Base-by-base conservation (phyloP, 163 green algal genomes). In the Scenedesmus sp. region DNA sequence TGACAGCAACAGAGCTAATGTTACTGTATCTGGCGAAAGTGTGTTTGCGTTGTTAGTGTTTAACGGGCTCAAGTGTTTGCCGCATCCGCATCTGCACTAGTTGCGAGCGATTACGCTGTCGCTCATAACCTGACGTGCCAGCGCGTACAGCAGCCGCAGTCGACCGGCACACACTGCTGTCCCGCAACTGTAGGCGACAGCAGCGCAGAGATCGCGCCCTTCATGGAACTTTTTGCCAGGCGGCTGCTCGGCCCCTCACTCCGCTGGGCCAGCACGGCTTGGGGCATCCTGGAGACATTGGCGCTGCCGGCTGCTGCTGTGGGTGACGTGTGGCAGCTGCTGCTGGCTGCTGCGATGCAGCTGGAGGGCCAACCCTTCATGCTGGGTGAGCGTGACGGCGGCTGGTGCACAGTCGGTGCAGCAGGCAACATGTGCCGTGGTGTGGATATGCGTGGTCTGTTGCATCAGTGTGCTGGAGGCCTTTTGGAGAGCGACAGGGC, bases 341-440 rank as follows among this genome's bases (percentile, higher is more conserved):
- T 88, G 82, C 56, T 88, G 82, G 35, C 37, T 37, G 82, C 82
- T 26, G 82, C 82, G 46, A 33, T 44, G 37, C 18, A 80, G n/a
- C 26, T 88, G 83, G 56, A 88, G 35, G 83, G 83, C 2, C 7
- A 24, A 24, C 20, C 49, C 2, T 88, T 88, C 37, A 42, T 88
- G 53, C 12, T 37, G 33, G 33, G 53, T 68, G 46, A 56, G 46
- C 46, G 46, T 18, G 46, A 56, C 7, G 46, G 46, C 10, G 61
- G 13, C 61, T 13, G n/a, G 18, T n/a, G 24, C 22, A 76, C 13
- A 76, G 4, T n/a, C n/a, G n/a, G n/a, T n/a, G n/a, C n/a, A n/a
- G n/a, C n/a, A n/a, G n/a, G n/a, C n/a, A n/a, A n/a, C n/a, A n/a
- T n/a, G n/a, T n/a, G n/a, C n/a, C n/a, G n/a, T n/a, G n/a, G n/a